Percentiles rank a stretch among this genome's conserved stretches.
phyloP scores from a whole-genome alignment of 148 eudicot genomes.

The Rhododendron ferrugineum region DNA sequence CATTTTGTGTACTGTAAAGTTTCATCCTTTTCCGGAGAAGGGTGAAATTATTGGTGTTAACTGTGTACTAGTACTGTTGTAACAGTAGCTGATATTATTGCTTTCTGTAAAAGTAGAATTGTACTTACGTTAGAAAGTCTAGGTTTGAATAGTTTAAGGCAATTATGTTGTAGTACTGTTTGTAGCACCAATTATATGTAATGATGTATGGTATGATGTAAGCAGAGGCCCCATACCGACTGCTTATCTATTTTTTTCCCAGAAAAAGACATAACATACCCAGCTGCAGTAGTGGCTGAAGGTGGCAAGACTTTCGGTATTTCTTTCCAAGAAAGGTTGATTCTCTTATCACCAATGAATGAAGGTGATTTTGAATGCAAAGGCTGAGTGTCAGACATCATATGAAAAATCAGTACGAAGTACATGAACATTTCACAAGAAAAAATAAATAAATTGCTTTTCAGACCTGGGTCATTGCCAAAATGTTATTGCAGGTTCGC shows the following conservation, averaged over 20 bases:
- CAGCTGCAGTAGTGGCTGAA: slow-evolving; percentile 38
- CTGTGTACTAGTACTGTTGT: no score
- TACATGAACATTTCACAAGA: neutral
- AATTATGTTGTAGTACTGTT: no score
- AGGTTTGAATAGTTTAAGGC: no score
- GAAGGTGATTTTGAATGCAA: slow-evolving; percentile 74
- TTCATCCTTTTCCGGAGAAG: no score
- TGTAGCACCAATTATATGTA: no score
- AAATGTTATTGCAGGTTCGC: slow-evolving; percentile 80
- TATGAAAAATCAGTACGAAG: neutral
- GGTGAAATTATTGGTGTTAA: no score
- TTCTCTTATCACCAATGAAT: slow-evolving; percentile 76
- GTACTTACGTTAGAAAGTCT: no score
- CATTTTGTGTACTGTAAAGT: no score
- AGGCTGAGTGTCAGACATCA: slow-evolving; percentile 39
- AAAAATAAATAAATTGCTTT: neutral
- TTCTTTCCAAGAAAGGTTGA: slow-evolving; percentile 91
- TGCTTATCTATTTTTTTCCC: neutral
- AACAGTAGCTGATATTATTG: no score
- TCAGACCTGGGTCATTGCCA: slow-evolving; percentile 84
- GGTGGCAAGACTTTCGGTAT: slow-evolving; percentile 41
- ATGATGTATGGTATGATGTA: no score
- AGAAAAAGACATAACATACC: slow-evolving; percentile 30
- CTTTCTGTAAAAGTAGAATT: no score
- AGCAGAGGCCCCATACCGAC: no score